Conservation (phyloP, 75 land plant species). For the Larix kaempferi region DNA sequence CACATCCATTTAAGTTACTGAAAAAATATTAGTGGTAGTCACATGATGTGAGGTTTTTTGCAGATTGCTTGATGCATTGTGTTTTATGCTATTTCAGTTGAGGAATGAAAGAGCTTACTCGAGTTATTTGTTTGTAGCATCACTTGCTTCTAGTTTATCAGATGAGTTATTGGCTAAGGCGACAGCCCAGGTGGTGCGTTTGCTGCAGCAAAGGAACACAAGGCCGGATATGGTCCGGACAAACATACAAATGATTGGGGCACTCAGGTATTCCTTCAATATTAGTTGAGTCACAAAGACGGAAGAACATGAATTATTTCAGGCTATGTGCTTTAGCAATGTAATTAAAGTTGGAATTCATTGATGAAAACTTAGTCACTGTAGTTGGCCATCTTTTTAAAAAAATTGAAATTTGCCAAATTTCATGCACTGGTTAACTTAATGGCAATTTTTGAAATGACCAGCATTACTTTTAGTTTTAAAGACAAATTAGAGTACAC, state of each 20-base stretch:
- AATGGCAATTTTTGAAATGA: too few species aligned
- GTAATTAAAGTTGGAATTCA: neutral
- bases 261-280: constrained; percentile 64
- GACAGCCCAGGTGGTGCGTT: constrained; percentile 68
- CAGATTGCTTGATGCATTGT: neutral
- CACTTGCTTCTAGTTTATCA: constrained; percentile 85
- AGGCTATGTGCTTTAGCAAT: neutral
- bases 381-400: too few species aligned
- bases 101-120: neutral
- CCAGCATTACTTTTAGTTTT: too few species aligned
- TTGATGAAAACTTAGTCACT: neutral
- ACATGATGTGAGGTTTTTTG: neutral
- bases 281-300: neutral
- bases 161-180: constrained; percentile 92
- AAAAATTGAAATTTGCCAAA: too few species aligned
- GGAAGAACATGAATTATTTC: neutral
- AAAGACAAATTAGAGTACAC: too few species aligned
- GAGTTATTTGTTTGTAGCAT: constrained; percentile 43
- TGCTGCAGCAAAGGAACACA: constrained; percentile 58
- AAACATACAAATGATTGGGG: constrained; percentile 98
- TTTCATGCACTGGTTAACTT: too few species aligned
- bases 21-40: neutral
- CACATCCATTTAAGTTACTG: neutral
- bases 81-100: neutral
- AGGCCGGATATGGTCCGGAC: constrained; percentile 89